These are phyloP conservation scores for Ustulina deusta DNA, from an alignment of 2,329 filamentous ascomycete genomes.

Conservation along the genomic window DNA sequence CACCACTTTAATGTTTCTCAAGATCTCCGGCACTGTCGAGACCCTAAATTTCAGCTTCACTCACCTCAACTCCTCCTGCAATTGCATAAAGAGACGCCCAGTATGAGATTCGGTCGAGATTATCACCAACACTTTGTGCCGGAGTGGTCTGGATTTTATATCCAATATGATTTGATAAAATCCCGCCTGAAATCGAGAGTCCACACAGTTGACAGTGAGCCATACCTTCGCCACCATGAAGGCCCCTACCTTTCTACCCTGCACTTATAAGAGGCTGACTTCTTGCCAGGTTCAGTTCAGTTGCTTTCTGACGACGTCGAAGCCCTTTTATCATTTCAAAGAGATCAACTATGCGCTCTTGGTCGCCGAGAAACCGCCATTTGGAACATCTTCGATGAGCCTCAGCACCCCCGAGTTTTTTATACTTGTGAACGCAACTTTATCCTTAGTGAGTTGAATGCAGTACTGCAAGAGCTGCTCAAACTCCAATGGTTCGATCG, in stretches of 20 bases:
- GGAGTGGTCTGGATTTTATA: conserved; percentile 5
- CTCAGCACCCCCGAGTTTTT: neutral
- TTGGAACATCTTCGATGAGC: neutral
- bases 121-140: conserved; percentile 14
- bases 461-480: neutral
- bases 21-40: no score
- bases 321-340: neutral
- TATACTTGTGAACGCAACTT: neutral
- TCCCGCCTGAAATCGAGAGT: conserved; percentile 1
- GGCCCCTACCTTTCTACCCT: neutral
- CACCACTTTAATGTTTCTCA: neutral
- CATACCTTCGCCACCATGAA: neutral
- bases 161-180: conserved; percentile 15
- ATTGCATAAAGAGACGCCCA: neutral
- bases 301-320: neutral
- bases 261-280: neutral
- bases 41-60: neutral
- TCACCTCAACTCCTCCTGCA: neutral
- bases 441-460: neutral
- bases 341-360: neutral
- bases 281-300: neutral
- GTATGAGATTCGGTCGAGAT: conserved; percentile 11
- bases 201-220: neutral
- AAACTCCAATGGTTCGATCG: conserved; percentile 8
- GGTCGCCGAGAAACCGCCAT: neutral